Evolutionary conservation across 2,329 filamentous ascomycete genomes (phyloP), one percentile per base, ranked within the genome.

Genomic region (Clarireedia sp.): DNA sequence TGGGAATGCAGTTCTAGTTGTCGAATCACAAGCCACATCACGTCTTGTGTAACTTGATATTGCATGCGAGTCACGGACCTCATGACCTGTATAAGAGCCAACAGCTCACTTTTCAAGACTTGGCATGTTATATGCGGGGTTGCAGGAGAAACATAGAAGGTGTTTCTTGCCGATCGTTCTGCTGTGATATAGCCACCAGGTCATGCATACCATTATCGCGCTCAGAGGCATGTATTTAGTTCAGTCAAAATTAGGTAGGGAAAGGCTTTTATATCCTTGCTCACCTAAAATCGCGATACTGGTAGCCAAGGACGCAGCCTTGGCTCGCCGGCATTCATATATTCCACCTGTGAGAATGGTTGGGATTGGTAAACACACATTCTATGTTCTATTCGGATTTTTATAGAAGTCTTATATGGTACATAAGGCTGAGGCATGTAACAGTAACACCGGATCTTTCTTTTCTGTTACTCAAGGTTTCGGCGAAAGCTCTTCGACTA

Each of bases 401-500:
- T 21, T 16, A 17, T 24, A 43, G 12, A 8, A 3, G 5, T 24
- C 37, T 23, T 41, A 14, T 54, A 19, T 36, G 33, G 44, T 38
- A 50, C 29, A 24, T 26, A 55, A 50, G 52, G 45, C 19, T 36
- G 26, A 38, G 23, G n/a, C 21, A 41, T 24, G n/a, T 37, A 46
- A 46, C 4, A 16, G 43, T 21, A 16, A 29, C 16, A 46, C 29
- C 21, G 23, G 16, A 5, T 44, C 41, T 16, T 16, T 23, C 5
- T 21, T 16, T 16, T 16, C 3, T 12, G 21, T 26, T 26, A 40
- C 41, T 51, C 37, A 55, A 52, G 54, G 48, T 23, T 54, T 61
- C 38, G 66, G 65, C 51, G 66, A 67, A 16, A 69, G 54, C 48
- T 66, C 60, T 19, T 64, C 66, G 14, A 68, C 66, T 50, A 69